Evolutionary conservation across 2,329 filamentous ascomycete genomes (phyloP).

Genomic region (Macrophomina pseudophaseolina): DNA sequence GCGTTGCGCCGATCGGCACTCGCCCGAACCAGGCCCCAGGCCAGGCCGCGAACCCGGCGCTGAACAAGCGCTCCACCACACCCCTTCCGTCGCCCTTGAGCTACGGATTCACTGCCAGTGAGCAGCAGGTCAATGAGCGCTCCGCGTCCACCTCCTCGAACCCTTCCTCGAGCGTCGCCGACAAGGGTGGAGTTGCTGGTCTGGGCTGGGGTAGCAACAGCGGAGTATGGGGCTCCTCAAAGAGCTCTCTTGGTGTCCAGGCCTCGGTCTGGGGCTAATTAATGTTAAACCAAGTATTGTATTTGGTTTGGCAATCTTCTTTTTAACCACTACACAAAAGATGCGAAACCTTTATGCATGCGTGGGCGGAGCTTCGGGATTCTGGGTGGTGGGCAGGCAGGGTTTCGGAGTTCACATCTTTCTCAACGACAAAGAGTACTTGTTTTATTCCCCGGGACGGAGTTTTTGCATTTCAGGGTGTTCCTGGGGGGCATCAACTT

Average conservation of each 20-base stretch:
- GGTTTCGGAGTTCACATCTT: slow-evolving; percentile 24
- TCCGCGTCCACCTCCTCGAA: slow-evolving; percentile 65
- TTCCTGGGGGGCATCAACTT: slow-evolving; percentile 36
- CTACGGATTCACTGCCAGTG: slow-evolving; percentile 69
- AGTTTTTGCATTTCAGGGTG: slow-evolving; percentile 51
- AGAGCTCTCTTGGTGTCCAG: slow-evolving; percentile 76
- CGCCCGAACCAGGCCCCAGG: slow-evolving; percentile 71
- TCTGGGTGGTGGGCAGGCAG: slow-evolving; percentile 15
- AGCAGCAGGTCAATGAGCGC: slow-evolving; percentile 60
- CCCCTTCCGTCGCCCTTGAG: slow-evolving; percentile 88
- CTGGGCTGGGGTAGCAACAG: slow-evolving; percentile 77
- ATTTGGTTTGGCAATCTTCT: slow-evolving; percentile 30
- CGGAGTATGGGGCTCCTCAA: slow-evolving; percentile 80
- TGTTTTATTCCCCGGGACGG: slow-evolving; percentile 30
- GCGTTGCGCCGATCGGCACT: slow-evolving; percentile 92
- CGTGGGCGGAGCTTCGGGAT: slow-evolving; percentile 21
- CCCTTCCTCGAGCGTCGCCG: slow-evolving; percentile 53
- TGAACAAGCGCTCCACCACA: slow-evolving; percentile 85
- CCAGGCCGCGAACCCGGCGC: slow-evolving; percentile 61
- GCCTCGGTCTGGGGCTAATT: slow-evolving; percentile 90
- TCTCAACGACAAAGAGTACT: slow-evolving; percentile 22
- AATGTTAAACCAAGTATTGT: slow-evolving; percentile 25
- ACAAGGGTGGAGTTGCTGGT: slow-evolving; percentile 47
- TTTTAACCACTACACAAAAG: slow-evolving; percentile 23
- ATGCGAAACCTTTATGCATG: slow-evolving; percentile 39